phyloP scores from a whole-genome alignment of 1,284 basidiomycete species.

The Ganoderma lucidum region DNA sequence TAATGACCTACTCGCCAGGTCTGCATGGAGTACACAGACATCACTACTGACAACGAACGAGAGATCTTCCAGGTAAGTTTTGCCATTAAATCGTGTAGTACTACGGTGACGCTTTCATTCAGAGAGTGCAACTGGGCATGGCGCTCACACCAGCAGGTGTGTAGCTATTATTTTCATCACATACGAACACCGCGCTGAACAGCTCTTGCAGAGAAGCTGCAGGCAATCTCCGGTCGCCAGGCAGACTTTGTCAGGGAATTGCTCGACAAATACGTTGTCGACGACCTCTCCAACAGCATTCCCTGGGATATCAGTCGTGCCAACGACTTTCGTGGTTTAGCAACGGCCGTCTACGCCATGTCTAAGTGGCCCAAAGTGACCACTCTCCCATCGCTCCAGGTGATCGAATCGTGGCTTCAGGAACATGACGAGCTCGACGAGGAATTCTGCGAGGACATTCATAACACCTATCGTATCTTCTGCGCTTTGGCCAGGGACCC shows the following conservation, averaged over 20 bases:
- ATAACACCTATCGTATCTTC: conserved; percentile 55
- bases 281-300: conserved; percentile 50
- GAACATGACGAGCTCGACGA: conserved; percentile 43
- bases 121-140: conserved; percentile 82
- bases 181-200: neutral
- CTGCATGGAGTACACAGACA: conserved; percentile 75
- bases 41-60: conserved; percentile 65
- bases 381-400: conserved; percentile 45
- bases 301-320: conserved; percentile 70
- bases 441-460: conserved; percentile 45
- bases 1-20: conserved; percentile 38
- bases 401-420: conserved; percentile 65
- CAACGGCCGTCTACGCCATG: conserved; percentile 60
- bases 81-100: neutral
- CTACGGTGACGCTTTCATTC: conserved; percentile 10
- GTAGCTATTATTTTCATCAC: conserved; percentile 12
- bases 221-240: conserved; percentile 63
- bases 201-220: conserved; percentile 62
- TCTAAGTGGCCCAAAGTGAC: conserved; percentile 49
- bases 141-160: conserved; percentile 74
- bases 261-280: conserved; percentile 51
- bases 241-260: conserved; percentile 62
- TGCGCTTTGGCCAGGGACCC: conserved; percentile 47
- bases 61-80: conserved; percentile 76
- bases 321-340: conserved; percentile 68